Conservation (phyloP, 2,329 filamentous ascomycete genomes). For the Laburnicola sp. region DNA sequence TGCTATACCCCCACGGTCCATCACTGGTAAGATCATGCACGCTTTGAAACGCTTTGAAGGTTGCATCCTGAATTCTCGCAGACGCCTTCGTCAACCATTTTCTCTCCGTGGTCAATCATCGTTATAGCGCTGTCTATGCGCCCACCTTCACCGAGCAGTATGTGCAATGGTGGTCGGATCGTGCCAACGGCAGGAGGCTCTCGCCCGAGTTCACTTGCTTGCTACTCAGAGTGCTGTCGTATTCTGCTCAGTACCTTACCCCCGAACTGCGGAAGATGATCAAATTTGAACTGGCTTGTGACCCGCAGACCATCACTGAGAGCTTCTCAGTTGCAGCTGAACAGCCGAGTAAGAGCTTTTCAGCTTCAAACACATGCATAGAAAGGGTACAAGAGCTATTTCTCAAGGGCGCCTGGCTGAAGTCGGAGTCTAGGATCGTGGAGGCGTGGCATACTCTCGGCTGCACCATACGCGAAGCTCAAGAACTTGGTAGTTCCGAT, state of each 20-base stretch:
- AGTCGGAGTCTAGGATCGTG: conserved; percentile 52
- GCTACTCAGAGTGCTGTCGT: conserved; percentile 52
- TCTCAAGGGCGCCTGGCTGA: conserved; percentile 52
- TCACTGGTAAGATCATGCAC: conserved; percentile 26
- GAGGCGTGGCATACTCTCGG: conserved; percentile 55
- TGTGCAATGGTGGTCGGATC: conserved; percentile 51
- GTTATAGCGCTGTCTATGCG: conserved; percentile 53
- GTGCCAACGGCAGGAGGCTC: conserved; percentile 39
- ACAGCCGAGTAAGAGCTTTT: conserved; percentile 48
- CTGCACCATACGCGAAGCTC: conserved; percentile 52
- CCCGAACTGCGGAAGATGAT: conserved; percentile 45
- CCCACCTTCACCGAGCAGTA: conserved; percentile 52
- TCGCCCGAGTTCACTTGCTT: conserved; percentile 53
- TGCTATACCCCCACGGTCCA: conserved; percentile 37
- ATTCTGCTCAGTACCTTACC: conserved; percentile 50
- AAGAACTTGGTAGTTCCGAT: conserved; percentile 49
- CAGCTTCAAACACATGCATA: conserved; percentile 50
- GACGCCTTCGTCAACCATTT: conserved; percentile 54
- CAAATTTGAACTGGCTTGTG: conserved; percentile 51
- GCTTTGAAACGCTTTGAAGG: too few relatives aligned
- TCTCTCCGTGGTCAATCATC: conserved; percentile 50
- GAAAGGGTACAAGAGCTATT: conserved; percentile 56
- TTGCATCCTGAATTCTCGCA: conserved; percentile 28
- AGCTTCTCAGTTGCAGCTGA: conserved; percentile 50
- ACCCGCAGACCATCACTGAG: conserved; percentile 45